phyloP scores from a whole-genome alignment of 371 early-diverging fungal species.

The Mortierella sp. region DNA sequence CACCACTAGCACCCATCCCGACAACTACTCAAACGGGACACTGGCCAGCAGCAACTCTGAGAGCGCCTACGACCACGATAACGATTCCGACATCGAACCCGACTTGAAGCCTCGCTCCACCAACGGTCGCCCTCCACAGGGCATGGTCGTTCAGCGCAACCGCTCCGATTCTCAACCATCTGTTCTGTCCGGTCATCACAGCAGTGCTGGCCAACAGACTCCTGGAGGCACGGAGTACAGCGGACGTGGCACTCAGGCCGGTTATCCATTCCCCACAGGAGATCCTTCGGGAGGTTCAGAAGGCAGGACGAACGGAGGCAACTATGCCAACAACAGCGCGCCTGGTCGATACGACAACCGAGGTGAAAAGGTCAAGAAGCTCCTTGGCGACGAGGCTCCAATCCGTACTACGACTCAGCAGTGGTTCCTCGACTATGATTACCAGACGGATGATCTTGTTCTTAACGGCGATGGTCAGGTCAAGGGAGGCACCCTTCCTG shows the following conservation, averaged over 20 bases:
- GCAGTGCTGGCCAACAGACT: conserved; percentile 26
- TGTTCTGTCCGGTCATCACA: conserved; percentile 34
- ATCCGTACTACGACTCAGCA: conserved; percentile 31
- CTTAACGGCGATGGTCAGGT: conserved; percentile 84
- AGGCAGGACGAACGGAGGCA: conserved; percentile 10
- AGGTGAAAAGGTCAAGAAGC: conserved; percentile 41
- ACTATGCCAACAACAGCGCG: conserved; percentile 22
- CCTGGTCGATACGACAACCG: conserved; percentile 40
- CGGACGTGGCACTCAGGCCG: conserved; percentile 31
- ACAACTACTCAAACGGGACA: conserved; percentile 10
- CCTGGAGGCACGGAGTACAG: conserved; percentile 41
- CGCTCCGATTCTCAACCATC: conserved; percentile 56
- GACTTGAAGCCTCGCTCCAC: conserved; percentile 32
- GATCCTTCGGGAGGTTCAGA: conserved; percentile 23
- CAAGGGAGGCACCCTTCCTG: conserved; percentile 88
- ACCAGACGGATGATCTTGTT: conserved; percentile 76
- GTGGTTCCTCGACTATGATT: conserved; percentile 85
- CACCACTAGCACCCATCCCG: conserved; percentile 1
- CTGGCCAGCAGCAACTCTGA: conserved; percentile 24
- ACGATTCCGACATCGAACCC: conserved; percentile 55
- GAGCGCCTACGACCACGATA: conserved; percentile 49
- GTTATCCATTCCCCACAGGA: conserved; percentile 45
- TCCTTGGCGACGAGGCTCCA: conserved; percentile 48
- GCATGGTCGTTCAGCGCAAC: conserved; percentile 15
- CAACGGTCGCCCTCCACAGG: not conserved